Percentiles rank a stretch among this genome's conserved stretches.
Conservation (phyloP, 768 basidiomycete species). For the Naganishia randhawae region DNA sequence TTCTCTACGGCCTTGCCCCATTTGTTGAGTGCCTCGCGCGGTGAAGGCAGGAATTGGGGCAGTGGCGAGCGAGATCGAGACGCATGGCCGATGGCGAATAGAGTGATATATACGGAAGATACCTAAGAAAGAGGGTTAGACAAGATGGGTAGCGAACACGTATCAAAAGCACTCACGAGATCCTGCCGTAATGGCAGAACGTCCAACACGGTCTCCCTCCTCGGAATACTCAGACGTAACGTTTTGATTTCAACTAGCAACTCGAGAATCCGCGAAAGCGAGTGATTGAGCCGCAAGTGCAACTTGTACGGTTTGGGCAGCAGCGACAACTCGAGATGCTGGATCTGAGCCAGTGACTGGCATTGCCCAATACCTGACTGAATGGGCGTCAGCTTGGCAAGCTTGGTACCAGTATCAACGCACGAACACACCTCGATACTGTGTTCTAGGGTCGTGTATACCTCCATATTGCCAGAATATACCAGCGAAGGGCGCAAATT, state of each 20-base stretch:
- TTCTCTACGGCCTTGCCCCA: conserved; percentile 42
- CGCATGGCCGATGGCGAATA: conserved; percentile 47
- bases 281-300: conserved; percentile 42
- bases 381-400: conserved; percentile 1
- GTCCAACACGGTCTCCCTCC: conserved; percentile 47
- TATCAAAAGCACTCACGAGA: conserved; percentile 32
- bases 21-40: conserved; percentile 40
- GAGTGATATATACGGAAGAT: conserved; percentile 43
- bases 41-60: conserved; percentile 49
- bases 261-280: conserved; percentile 36
- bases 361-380: conserved; percentile 36
- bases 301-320: conserved; percentile 46
- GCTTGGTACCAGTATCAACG: neutral
- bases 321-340: conserved; percentile 45
- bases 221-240: conserved; percentile 43
- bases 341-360: conserved; percentile 42
- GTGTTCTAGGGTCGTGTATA: conserved; percentile 39
- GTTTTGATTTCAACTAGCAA: conserved; percentile 41
- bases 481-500: conserved; percentile 44
- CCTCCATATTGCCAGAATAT: conserved; percentile 35
- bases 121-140: conserved; percentile 28
- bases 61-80: conserved; percentile 47
- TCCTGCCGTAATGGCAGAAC: conserved; percentile 46
- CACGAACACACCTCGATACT: conserved; percentile 29
- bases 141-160: neutral